phyloP scores from a whole-genome alignment of 2,329 filamentous ascomycete genomes.

The Calonectria fujianensis region DNA sequence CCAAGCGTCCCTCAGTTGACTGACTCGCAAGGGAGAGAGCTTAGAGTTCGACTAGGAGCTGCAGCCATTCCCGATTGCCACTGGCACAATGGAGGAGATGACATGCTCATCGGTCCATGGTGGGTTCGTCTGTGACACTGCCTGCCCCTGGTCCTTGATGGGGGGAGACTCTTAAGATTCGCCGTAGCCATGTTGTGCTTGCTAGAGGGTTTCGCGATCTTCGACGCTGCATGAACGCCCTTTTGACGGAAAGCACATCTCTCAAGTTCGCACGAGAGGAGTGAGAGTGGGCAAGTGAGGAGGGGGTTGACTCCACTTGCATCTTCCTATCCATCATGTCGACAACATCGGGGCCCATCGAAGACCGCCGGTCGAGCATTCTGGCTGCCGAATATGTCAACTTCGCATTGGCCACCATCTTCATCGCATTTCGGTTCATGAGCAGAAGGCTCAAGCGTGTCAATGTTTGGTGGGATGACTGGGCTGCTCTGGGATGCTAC shows the following conservation, averaged over 20 bases:
- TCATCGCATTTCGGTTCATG: constrained; percentile 42
- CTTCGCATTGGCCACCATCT: constrained; percentile 46
- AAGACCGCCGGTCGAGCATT: constrained; percentile 39
- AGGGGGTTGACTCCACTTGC: background rate
- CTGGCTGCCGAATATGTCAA: constrained; percentile 48
- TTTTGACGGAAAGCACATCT: background rate
- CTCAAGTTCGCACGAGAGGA: background rate
- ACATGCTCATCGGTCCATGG: constrained; percentile 7
- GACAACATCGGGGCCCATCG: constrained; percentile 5
- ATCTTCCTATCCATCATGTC: background rate
- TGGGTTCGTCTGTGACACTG: background rate
- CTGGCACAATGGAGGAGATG: background rate
- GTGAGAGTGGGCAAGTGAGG: background rate
- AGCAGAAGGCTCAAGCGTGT: constrained; percentile 45
- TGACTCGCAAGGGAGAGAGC: background rate
- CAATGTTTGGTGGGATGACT: constrained; percentile 52
- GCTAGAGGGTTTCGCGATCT: background rate
- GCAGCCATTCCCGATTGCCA: constrained; percentile 23
- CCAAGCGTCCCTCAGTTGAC: background rate
- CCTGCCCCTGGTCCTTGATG: background rate
- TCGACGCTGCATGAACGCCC: constrained; percentile 18
- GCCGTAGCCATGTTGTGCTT: background rate
- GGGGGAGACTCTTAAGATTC: constrained; percentile 19
- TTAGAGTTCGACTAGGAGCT: constrained; percentile 15
- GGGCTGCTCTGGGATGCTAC: constrained; percentile 47